These are phyloP conservation scores for Cyberlindnera subsufficiens DNA, from an alignment of 805 yeast genomes.

Conservation along the genomic window DNA sequence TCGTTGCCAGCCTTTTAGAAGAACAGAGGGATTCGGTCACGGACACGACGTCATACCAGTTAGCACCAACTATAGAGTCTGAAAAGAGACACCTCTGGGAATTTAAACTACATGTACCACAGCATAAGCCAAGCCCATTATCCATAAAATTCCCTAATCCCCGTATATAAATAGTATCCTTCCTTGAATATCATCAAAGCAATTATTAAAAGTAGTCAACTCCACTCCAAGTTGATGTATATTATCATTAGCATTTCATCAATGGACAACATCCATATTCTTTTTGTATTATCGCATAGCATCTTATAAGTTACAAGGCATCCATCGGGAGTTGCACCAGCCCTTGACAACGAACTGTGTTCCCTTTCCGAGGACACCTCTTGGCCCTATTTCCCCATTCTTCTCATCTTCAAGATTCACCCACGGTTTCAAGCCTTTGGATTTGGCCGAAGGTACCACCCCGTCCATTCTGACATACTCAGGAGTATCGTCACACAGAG, in stretches of 20 bases:
- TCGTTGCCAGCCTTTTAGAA: background rate
- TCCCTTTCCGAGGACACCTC: slow-evolving; percentile 16
- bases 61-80: too few relatives aligned
- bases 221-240: too few relatives aligned
- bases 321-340: slow-evolving; percentile 23
- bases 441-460: background rate
- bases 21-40: too few relatives aligned
- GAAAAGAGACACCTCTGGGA: too few relatives aligned
- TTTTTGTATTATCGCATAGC: too few relatives aligned
- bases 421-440: slow-evolving; percentile 21
- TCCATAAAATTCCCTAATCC: background rate
- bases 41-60: too few relatives aligned
- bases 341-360: slow-evolving; percentile 25
- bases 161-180: too few relatives aligned
- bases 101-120: too few relatives aligned
- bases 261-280: too few relatives aligned
- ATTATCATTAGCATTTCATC: too few relatives aligned
- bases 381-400: slow-evolving; percentile 12
- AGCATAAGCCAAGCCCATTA: background rate
- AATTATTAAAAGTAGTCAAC: too few relatives aligned
- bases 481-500: slow-evolving; percentile 21
- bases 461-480: slow-evolving; percentile 19
- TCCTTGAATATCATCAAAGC: too few relatives aligned
- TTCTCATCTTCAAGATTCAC: slow-evolving; percentile 18
- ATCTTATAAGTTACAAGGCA: slow-evolving; percentile 3